Conservation (phyloP, 1,139 yeast species). For the Diutina mesorugosa region DNA sequence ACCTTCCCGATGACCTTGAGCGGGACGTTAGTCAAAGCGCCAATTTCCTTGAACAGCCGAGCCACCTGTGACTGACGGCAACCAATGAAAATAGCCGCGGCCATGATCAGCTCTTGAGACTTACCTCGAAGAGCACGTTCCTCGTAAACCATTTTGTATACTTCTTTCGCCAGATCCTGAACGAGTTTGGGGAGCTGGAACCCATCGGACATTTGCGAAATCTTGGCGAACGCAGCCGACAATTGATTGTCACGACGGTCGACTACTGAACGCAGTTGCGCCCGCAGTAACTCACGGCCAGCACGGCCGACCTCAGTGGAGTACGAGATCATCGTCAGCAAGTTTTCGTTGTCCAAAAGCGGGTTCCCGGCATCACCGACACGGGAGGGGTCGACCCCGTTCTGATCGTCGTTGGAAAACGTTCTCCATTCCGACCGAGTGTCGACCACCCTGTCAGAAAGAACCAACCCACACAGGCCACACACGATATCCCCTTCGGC, state of each 20-base stretch:
- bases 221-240: slow-evolving; percentile 81
- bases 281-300: slow-evolving; percentile 81
- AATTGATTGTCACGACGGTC: slow-evolving; percentile 83
- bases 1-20: slow-evolving; percentile 88
- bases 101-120: slow-evolving; percentile 90
- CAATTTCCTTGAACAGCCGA: slow-evolving; percentile 89
- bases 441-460: slow-evolving; percentile 86
- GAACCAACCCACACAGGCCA: slow-evolving; percentile 89
- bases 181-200: slow-evolving; percentile 89
- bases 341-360: slow-evolving; percentile 77
- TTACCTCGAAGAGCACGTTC: slow-evolving; percentile 82
- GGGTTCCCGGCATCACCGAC: slow-evolving; percentile 99
- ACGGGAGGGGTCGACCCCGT: slow-evolving; percentile 98
- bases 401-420: slow-evolving; percentile 91
- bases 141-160: slow-evolving; percentile 83
- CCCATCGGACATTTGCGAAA: slow-evolving; percentile 95
- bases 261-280: slow-evolving; percentile 75
- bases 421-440: slow-evolving; percentile 99
- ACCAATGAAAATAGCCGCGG: slow-evolving; percentile 90
- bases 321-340: slow-evolving; percentile 84
- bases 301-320: slow-evolving; percentile 65
- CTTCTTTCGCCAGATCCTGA: slow-evolving; percentile 96
- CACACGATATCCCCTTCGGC: slow-evolving; percentile 97
- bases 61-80: slow-evolving; percentile 93
- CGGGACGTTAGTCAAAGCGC: slow-evolving; percentile 91